Conservation (phyloP, 2,329 filamentous ascomycete species). For the Aspergillus pseudotamarii region DNA sequence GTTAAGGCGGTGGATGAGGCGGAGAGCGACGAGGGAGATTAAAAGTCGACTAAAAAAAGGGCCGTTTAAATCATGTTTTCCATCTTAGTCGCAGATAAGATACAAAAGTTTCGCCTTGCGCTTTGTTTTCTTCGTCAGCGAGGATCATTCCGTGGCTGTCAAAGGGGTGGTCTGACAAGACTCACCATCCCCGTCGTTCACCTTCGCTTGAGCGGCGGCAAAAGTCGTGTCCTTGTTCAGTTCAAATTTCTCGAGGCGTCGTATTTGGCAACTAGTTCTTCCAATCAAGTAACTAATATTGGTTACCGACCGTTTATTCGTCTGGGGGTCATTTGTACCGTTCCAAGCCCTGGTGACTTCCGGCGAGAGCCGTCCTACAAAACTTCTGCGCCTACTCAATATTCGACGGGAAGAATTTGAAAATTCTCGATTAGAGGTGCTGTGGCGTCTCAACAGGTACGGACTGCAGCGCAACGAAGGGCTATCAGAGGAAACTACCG, state of each 20-base stretch:
- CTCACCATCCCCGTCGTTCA: neutral
- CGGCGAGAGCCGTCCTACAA: neutral
- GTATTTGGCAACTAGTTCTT: neutral
- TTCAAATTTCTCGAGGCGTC: neutral
- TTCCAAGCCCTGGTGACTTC: neutral
- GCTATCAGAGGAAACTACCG: neutral
- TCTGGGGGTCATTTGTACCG: neutral
- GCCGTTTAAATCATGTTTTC: neutral
- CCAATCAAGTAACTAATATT: neutral
- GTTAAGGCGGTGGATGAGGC: slow-evolving; percentile 67
- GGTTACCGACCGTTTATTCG: neutral
- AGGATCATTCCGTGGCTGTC: neutral
- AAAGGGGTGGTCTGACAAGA: neutral
- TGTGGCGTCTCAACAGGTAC: slow-evolving; percentile 5
- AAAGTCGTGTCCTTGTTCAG: neutral
- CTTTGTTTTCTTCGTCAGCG: neutral
- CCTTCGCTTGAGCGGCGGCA: neutral
- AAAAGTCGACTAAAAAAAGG: slow-evolving; percentile 1
- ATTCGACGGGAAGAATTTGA: neutral
- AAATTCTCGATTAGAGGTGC: neutral
- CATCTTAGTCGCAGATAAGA: neutral
- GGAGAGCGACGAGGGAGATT: slow-evolving; percentile 25
- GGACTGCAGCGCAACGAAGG: neutral
- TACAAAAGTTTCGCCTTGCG: neutral
- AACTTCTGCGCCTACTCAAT: neutral